Conservation (phyloP, 2,329 filamentous ascomycete species). For the Lachnellula arida region DNA sequence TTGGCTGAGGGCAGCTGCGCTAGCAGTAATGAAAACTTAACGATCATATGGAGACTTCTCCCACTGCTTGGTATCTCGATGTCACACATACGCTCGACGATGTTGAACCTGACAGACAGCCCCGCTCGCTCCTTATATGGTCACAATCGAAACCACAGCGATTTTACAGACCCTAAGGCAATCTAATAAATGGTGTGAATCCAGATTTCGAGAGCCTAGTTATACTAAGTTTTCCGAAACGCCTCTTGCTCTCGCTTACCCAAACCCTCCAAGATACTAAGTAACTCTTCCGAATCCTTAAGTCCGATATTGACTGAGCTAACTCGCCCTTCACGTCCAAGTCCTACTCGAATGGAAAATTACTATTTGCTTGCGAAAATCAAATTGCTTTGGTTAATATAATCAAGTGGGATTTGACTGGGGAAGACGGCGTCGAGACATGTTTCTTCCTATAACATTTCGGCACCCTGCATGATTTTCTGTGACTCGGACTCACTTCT, state of each 20-base stretch:
- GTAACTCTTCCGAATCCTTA: conserved; percentile 41
- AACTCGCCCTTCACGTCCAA: conserved; percentile 48
- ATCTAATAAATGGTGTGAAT: conserved; percentile 26
- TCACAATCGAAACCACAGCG: conserved; percentile 55
- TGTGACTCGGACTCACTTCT: too few relatives aligned
- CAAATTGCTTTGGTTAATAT: too few relatives aligned
- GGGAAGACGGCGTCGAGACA: too few relatives aligned
- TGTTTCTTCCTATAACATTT: too few relatives aligned
- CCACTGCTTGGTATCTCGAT: conserved; percentile 60
- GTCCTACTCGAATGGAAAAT: conserved; percentile 32
- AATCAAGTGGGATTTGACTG: too few relatives aligned
- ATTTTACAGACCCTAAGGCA: conserved; percentile 41
- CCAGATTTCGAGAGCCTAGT: conserved; percentile 25
- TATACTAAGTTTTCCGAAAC: conserved; percentile 2
- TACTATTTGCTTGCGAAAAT: neutral
- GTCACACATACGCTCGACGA: conserved; percentile 40
- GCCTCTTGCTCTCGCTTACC: conserved; percentile 25
- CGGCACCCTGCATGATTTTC: too few relatives aligned
- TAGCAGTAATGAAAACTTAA: too few relatives aligned
- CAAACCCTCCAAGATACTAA: conserved; percentile 22
- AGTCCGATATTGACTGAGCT: conserved; percentile 51
- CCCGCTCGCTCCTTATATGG: conserved; percentile 33
- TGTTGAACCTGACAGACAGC: conserved; percentile 23
- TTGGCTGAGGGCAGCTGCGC: too few relatives aligned
- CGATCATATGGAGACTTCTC: conserved; percentile 38